Percentiles rank a stretch among this genome's conserved stretches.
These are phyloP conservation scores for Chlamydomonas sp. DNA, from an alignment of 139 green algal species.

Conservation along the genomic window DNA sequence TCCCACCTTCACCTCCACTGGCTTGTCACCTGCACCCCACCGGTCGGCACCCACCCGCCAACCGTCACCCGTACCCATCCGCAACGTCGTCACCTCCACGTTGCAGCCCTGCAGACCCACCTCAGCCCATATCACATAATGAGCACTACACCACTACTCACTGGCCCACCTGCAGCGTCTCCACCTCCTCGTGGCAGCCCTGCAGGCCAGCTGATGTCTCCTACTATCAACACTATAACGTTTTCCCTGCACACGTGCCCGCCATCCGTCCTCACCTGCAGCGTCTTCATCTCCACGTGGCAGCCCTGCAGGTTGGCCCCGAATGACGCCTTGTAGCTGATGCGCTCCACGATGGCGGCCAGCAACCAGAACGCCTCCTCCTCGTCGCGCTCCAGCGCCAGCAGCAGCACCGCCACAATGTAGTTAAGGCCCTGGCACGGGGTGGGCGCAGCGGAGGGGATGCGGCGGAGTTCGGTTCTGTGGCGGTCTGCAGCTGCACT, in stretches of 20 bases:
- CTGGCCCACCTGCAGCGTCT: conserved; percentile 66
- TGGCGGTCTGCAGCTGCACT: no score
- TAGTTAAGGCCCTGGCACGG: conserved; percentile 46
- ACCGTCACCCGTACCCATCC: no score
- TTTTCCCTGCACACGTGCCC: conserved; percentile 49
- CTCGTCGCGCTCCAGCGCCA: conserved; percentile 42
- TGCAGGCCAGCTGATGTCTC: no score
- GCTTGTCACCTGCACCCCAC: no score
- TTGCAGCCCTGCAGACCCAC: no score
- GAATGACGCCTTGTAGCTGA: conserved; percentile 77
- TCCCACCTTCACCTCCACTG: no score
- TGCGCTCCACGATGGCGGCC: conserved; percentile 58
- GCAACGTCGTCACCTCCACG: no score
- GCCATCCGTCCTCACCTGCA: conserved; percentile 72
- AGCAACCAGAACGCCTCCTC: conserved; percentile 51
- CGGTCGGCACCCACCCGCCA: no score
- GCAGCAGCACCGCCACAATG: conserved; percentile 47
- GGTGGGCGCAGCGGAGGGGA: no score
- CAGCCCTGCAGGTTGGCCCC: conserved; percentile 72
- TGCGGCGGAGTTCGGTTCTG: no score
- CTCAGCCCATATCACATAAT: not conserved
- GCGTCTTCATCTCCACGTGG: conserved; percentile 74
- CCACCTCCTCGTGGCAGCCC: not conserved
- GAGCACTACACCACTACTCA: not conserved
- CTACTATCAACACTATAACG: not conserved